Conservation (phyloP, 768 basidiomycete species). For the Lentinula lateritia region DNA sequence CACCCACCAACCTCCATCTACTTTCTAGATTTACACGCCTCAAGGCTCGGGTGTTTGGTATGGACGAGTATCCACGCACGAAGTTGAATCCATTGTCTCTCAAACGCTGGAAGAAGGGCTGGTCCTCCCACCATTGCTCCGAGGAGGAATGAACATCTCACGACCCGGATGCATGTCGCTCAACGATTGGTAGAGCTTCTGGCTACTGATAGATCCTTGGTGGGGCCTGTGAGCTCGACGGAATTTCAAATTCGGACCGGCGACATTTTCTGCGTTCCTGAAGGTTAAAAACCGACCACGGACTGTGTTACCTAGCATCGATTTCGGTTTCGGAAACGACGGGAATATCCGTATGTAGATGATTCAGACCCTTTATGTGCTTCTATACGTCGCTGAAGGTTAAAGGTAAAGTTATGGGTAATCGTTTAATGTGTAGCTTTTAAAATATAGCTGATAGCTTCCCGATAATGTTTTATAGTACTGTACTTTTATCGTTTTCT, state of each 20-base stretch:
- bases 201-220: background rate
- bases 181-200: constrained; percentile 58
- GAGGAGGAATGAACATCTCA: constrained; percentile 79
- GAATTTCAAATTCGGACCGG: background rate
- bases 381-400: background rate
- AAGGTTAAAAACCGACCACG: background rate
- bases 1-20: background rate
- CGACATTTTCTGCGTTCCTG: too few relatives aligned
- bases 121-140: constrained; percentile 78
- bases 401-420: background rate
- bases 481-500: background rate
- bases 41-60: constrained; percentile 88
- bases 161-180: constrained; percentile 62
- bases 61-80: constrained; percentile 87
- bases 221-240: background rate
- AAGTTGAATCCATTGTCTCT: constrained; percentile 79
- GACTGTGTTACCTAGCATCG: background rate
- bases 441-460: background rate
- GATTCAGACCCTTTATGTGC: background rate
- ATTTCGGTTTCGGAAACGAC: background rate
- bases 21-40: constrained; percentile 74
- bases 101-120: constrained; percentile 84
- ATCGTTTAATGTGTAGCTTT: background rate
- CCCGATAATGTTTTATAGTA: background rate
- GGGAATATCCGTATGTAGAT: background rate